Conservation (phyloP, 2,329 filamentous ascomycete species). For the Aspergillus pseudoviridinutans region DNA sequence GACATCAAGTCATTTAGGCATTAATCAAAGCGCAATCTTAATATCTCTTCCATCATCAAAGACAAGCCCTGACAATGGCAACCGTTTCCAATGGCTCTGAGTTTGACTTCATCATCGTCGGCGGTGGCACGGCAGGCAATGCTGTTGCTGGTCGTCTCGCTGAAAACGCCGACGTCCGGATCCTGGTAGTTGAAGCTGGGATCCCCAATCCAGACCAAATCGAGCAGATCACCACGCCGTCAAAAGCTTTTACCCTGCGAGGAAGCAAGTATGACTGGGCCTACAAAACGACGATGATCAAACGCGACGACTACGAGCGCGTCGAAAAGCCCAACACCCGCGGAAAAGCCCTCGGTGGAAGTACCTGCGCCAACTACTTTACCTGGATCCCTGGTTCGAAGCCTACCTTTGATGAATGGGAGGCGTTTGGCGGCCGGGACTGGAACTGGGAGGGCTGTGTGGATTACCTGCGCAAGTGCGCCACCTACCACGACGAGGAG, state of each 20-base stretch:
- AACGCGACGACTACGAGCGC: constrained; percentile 53
- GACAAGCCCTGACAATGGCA: constrained; percentile 3
- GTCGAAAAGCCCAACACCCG: constrained; percentile 62
- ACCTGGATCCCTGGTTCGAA: constrained; percentile 59
- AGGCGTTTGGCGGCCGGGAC: constrained; percentile 41
- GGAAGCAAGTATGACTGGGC: constrained; percentile 58
- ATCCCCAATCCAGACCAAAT: constrained; percentile 46
- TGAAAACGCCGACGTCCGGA: constrained; percentile 44
- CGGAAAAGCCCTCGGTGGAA: constrained; percentile 58
- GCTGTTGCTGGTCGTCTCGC: constrained; percentile 50
- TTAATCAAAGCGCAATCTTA: neutral
- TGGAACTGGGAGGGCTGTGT: constrained; percentile 56
- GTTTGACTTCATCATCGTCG: constrained; percentile 30
- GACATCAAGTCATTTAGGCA: neutral
- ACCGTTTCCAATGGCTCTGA: constrained; percentile 9
- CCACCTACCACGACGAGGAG: constrained; percentile 55
- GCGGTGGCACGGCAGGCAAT: constrained; percentile 36
- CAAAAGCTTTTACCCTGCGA: constrained; percentile 53
- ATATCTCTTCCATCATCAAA: neutral
- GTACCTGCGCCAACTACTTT: constrained; percentile 59
- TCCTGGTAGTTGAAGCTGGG: constrained; percentile 37
- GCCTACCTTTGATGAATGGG: constrained; percentile 53
- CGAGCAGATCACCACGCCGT: constrained; percentile 55
- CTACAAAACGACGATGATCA: constrained; percentile 60
- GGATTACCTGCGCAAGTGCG: constrained; percentile 54